Evolutionary conservation across 176 grass and related monocot species (phyloP), one percentile per base, ranked within the genome.

Genomic region (Neostapfia colusana): DNA sequence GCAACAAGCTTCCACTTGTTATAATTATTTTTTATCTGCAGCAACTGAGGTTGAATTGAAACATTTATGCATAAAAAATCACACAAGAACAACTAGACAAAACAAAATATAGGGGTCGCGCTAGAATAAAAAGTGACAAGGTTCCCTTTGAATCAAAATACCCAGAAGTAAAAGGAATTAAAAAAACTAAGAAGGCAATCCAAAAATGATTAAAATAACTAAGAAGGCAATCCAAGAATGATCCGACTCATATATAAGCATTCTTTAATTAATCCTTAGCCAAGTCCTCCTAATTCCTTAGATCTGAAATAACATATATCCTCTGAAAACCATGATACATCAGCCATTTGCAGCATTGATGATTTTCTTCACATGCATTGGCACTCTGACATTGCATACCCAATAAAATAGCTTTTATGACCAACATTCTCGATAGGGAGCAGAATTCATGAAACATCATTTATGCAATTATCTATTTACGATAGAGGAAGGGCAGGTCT

Each of bases 1-100:
- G 89, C 87, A 92, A 91, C 85, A 91, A 96, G 84, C 81, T 92
- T 91, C 81, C 85, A 71, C 69, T 87, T 78, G 77, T 82, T 72
- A 96, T 86, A 89, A 78, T 77, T 79, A 45, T 70, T 85, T 76
- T 81, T 74, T 85, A 76, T 88, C 60, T 90, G 85, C 82, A 93
- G 79, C 65, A 81, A 85, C 64, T 85, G 75, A 74, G 67, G 73
- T 79, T 85, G 15, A 88, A 83, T 83, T 74, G 51, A 83, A 73
- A 43, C 25, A 83, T 35, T 62, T 16, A n/a, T n/a, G n/a, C 23
- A 77, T 9, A 62, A 79, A 65, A 79, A 85, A 80, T 51, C 70
- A 42, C 50, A 63, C 44, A 65, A 45, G 61, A 21, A 51, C 59
- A 69, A 85, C 12, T 41, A 48, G 15, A 62, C n/a, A 59, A 57